Evolutionary conservation across 2,329 filamentous ascomycete genomes (phyloP), one percentile per base, ranked within the genome.

Genomic region (Trichothecium sympodiale): DNA sequence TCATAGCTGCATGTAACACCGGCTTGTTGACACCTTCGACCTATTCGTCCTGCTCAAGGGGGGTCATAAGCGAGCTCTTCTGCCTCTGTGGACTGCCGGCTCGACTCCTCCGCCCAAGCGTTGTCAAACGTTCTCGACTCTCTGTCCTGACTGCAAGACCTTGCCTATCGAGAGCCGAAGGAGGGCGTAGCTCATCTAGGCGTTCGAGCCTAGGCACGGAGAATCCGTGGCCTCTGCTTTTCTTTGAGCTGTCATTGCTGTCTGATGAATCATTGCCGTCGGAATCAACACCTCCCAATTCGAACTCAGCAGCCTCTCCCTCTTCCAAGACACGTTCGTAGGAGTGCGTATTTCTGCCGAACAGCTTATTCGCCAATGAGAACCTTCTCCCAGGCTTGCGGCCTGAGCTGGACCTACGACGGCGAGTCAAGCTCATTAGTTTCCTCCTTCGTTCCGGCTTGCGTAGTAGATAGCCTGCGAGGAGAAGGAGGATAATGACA

Each of bases 271-370:
- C 74, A 38, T 77, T 74, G 5, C 80, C 73, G 35, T 77, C 71
- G 2, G 76, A 77, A 20, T 78, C 74, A 8, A 75, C 60, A 13
- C 77, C 77, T 18, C 72, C 76, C 2, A 95, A 71, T 53, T 95
- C 88, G 51, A 94, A 89, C 29, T 86, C 80, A 37, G 73, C 63
- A 9, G 63, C 61, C n/a, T 76, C 73, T 10, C 83, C 87, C 46
- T 88, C 83, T 59, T 95, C 87, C 35, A 93, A 61, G 3, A 95
- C 80, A 20, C 86, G 78, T 52, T 95, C 88, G 51, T 95, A 95
- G 3, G 71, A 64, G 7, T 65, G 52, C 1, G 62, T 59, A 34
- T 55, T 59, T 5, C 73, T 69, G 12, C 71, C 72, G 42, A 93
- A 82, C 4, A 91, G 57, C 51, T 82, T 84, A 42, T 69, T 69